Percentiles rank a stretch among this genome's conserved stretches.
Evolutionary conservation across 2,329 filamentous ascomycete genomes (phyloP).

Genomic region (Cercospora sp.): DNA sequence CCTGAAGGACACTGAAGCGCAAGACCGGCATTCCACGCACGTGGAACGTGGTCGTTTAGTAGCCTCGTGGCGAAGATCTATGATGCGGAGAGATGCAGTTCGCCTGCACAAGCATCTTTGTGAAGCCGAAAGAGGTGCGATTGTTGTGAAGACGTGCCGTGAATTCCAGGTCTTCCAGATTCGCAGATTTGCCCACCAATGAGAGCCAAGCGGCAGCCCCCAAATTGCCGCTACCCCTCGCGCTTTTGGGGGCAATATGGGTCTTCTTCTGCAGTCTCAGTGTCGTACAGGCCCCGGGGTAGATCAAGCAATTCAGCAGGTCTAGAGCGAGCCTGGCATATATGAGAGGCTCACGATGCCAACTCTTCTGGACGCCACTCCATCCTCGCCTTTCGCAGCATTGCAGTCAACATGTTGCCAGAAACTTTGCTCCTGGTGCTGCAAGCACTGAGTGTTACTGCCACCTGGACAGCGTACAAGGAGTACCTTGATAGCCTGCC

Average conservation of each 20-base stretch:
- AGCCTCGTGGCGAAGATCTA: neutral
- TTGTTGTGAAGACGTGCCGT: neutral
- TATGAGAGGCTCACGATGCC: neutral
- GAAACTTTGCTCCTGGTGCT: conserved; percentile 12
- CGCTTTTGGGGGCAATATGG: neutral
- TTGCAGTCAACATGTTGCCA: neutral
- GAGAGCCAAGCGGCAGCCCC: neutral
- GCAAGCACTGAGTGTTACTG: conserved; percentile 25
- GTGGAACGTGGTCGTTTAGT: neutral
- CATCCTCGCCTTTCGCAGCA: neutral
- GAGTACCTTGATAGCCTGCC: conserved; percentile 32
- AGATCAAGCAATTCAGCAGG: neutral
- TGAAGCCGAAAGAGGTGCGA: neutral
- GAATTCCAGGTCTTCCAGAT: neutral
- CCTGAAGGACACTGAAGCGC: neutral
- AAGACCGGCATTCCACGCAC: neutral
- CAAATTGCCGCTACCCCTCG: neutral
- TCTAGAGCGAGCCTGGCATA: neutral
- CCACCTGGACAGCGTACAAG: conserved; percentile 36
- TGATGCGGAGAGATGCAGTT: neutral
- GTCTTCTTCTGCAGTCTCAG: neutral
- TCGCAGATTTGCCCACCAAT: conserved; percentile 7
- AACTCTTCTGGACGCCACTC: neutral
- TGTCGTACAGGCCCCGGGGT: neutral
- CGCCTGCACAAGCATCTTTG: neutral